Percentiles rank a stretch among this genome's conserved stretches.
These are phyloP conservation scores for Suillus subluteus DNA, from an alignment of 768 basidiomycete genomes.

Conservation along the genomic window DNA sequence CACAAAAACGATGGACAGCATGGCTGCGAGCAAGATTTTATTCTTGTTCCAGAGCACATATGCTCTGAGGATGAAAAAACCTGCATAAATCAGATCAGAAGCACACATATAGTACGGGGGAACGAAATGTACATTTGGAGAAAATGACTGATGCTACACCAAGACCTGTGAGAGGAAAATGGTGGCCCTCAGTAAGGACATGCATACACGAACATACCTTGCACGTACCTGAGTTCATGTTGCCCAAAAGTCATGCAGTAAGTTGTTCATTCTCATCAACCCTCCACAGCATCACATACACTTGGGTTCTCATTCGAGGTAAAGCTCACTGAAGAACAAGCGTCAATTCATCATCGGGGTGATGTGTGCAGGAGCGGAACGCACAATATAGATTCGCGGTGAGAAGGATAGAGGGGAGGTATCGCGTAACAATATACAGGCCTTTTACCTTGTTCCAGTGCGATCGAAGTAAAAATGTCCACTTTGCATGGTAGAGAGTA, in stretches of 20 bases:
- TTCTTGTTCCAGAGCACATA: not conserved
- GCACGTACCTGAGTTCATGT: not conserved
- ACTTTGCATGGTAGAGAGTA: not conserved
- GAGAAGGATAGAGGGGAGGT: not conserved
- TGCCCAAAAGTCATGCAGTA: not conserved
- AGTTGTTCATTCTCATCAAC: not conserved
- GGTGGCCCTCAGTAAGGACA: not conserved
- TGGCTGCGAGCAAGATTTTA: not conserved
- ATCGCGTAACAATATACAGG: not conserved
- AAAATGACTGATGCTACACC: not conserved
- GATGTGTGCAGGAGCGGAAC: not conserved
- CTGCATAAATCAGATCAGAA: not conserved
- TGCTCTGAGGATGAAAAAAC: not conserved
- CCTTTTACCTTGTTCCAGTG: not conserved
- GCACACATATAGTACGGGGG: not conserved
- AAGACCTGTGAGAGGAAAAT: not conserved
- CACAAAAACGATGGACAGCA: not conserved
- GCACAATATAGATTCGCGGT: not conserved
- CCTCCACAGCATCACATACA: not conserved
- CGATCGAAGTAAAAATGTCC: not conserved
- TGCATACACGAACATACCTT: not conserved
- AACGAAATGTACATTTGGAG: not conserved
- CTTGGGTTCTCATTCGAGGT: not conserved
- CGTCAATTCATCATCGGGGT: not conserved
- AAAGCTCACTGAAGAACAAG: not conserved